phyloP scores from a whole-genome alignment of 371 early-diverging fungal species.

The Rhizopus stolonifer region DNA sequence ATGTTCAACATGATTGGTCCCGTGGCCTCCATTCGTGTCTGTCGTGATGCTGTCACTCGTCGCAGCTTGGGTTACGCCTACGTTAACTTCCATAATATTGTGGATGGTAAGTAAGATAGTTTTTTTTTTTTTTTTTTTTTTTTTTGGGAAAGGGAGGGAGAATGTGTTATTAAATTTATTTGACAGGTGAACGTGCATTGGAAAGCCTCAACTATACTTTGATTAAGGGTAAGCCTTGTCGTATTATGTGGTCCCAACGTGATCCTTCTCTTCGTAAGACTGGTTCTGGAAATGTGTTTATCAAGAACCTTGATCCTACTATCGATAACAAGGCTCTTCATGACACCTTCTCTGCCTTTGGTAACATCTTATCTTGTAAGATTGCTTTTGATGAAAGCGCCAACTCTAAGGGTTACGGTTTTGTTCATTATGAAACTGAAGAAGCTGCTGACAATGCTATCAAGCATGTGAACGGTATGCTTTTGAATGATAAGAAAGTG shows the following conservation, averaged over 20 bases:
- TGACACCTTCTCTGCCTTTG: conserved; percentile 99
- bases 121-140: too few relatives aligned
- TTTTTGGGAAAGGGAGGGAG: too few relatives aligned
- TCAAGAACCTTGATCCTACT: conserved; percentile 97
- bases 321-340: conserved; percentile 98
- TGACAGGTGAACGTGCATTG: conserved; percentile 84
- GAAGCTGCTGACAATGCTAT: conserved; percentile 97
- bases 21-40: conserved; percentile 97
- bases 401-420: conserved; percentile 94
- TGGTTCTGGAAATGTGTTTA: conserved; percentile 98
- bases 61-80: conserved; percentile 97
- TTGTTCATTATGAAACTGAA: conserved; percentile 97
- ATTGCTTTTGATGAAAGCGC: conserved; percentile 90
- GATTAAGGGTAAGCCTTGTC: conserved; percentile 93
- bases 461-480: conserved; percentile 97
- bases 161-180: not conserved
- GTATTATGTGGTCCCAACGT: conserved; percentile 99
- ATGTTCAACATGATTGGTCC: conserved; percentile 95
- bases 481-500: conserved; percentile 96
- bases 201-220: conserved; percentile 93
- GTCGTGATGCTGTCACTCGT: conserved; percentile 97
- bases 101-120: conserved; percentile 60
- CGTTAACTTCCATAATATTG: conserved; percentile 90
- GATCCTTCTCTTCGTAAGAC: conserved; percentile 94
- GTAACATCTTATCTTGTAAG: conserved; percentile 98